Percentiles rank a stretch among this genome's conserved stretches.
Evolutionary conservation across 2,329 filamentous ascomycete genomes (phyloP).

Genomic region (Tympanopsis confertula): DNA sequence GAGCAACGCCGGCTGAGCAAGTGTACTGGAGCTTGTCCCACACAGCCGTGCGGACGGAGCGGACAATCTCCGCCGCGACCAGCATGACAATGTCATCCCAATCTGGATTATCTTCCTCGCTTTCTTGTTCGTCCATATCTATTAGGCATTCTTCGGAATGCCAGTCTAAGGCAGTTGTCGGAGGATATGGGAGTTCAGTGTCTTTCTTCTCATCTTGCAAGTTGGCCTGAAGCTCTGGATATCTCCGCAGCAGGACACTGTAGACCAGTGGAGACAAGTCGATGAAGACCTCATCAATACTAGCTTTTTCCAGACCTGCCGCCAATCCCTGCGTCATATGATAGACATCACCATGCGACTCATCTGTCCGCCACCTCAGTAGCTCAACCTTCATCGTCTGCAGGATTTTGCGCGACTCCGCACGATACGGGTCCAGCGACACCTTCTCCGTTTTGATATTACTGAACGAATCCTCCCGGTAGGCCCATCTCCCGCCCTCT

Average conservation of each 20-base stretch:
- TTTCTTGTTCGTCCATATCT: constrained; percentile 60
- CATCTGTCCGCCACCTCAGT: constrained; percentile 31
- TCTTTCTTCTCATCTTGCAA: constrained; percentile 7
- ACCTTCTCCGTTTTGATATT: constrained; percentile 86
- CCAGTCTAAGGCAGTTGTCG: constrained; percentile 70
- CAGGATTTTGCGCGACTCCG: constrained; percentile 74
- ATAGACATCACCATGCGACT: constrained; percentile 13
- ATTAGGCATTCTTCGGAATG: constrained; percentile 63
- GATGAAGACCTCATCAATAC: constrained; percentile 90
- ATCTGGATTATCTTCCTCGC: constrained; percentile 73
- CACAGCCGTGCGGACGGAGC: constrained; percentile 59
- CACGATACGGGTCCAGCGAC: constrained; percentile 80
- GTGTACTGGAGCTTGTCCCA: constrained; percentile 69
- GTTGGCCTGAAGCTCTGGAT: constrained; percentile 48
- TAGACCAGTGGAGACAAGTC: constrained; percentile 82
- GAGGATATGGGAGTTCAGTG: constrained; percentile 10
- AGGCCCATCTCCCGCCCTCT: constrained; percentile 73
- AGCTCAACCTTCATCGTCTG: constrained; percentile 65
- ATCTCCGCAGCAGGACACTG: constrained; percentile 60
- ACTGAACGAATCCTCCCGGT: constrained; percentile 67
- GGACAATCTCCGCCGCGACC: constrained; percentile 80
- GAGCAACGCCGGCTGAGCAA: constrained; percentile 78
- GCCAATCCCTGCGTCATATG: constrained; percentile 5
- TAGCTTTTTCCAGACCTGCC: constrained; percentile 68
- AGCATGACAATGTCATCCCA: constrained; percentile 90